phyloP scores from a whole-genome alignment of 768 basidiomycete genomes.

The Termitomyces titanicus region DNA sequence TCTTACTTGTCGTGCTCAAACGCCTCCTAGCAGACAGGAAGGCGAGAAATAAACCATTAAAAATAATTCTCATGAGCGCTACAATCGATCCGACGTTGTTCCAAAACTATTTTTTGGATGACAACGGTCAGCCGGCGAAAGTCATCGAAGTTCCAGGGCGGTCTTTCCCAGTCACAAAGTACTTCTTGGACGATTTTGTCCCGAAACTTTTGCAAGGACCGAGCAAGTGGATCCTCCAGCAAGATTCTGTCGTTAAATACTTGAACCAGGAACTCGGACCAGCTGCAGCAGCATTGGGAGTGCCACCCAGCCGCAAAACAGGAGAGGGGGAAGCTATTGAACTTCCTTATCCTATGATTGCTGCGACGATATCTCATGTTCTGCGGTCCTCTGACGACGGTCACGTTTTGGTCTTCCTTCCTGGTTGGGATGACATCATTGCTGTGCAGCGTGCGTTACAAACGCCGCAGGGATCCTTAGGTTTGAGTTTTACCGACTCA shows the following conservation, averaged over 20 bases:
- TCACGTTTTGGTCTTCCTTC: constrained; percentile 86
- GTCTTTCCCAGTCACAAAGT: constrained; percentile 81
- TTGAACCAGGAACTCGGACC: constrained; percentile 61
- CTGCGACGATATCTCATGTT: constrained; percentile 77
- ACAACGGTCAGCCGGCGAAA: constrained; percentile 53
- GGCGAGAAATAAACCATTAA: constrained; percentile 66
- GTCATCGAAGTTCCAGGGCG: constrained; percentile 88
- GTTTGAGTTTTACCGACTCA: constrained; percentile 58
- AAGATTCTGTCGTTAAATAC: constrained; percentile 71
- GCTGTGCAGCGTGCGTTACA: constrained; percentile 63
- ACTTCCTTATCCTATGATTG: constrained; percentile 77
- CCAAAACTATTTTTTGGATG: constrained; percentile 79
- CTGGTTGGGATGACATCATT: constrained; percentile 92
- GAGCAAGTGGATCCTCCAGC: constrained; percentile 61
- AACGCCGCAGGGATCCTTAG: constrained; percentile 44
- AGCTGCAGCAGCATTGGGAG: constrained; percentile 22
- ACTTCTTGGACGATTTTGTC: constrained; percentile 78
- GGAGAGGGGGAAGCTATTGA: constrained; percentile 54
- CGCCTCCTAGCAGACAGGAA: constrained; percentile 74
- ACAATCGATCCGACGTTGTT: constrained; percentile 91
- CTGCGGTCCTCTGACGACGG: constrained; percentile 72
- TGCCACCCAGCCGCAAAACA: constrained; percentile 13
- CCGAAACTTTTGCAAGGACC: constrained; percentile 41
- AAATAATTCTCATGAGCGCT: constrained; percentile 92
- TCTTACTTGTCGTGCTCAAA: constrained; percentile 86